Evolutionary conservation across 306 rosid species (phyloP).

Genomic region (Quercus parvula): DNA sequence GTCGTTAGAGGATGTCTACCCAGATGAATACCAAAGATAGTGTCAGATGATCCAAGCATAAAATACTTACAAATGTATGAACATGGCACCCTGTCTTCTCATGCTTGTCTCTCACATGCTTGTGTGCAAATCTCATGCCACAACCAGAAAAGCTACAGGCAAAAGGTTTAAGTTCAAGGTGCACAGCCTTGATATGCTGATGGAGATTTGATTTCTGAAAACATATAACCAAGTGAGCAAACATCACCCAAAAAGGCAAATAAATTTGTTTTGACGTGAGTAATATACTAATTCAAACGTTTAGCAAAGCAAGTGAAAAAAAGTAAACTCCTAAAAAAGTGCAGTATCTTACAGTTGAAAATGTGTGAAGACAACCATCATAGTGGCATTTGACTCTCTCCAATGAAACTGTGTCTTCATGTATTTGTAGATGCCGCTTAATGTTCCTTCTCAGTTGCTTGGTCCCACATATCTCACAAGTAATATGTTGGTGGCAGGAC

Average conservation of each 20-base stretch:
- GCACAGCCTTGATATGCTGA: conserved; percentile 72
- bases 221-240: not conserved
- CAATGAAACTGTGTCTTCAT: conserved; percentile 32
- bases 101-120: conserved; percentile 86
- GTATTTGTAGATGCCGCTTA: conserved; percentile 58
- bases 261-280: no score
- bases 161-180: conserved; percentile 53
- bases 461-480: conserved; percentile 61
- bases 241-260: not conserved
- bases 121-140: conserved; percentile 82
- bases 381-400: conserved; percentile 45
- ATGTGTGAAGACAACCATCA: conserved; percentile 47
- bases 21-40: not conserved
- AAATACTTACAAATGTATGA: conserved; percentile 51
- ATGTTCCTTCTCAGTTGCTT: conserved; percentile 75
- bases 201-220: conserved; percentile 74
- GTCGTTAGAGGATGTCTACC: not conserved
- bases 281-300: not conserved
- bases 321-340: no score
- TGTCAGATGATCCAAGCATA: not conserved
- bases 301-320: not conserved
- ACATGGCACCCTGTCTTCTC: conserved; percentile 61
- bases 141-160: conserved; percentile 71
- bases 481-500: conserved; percentile 59
- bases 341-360: conserved; percentile 60